Percentiles rank a stretch among this genome's conserved stretches.
These are phyloP conservation scores for Neonectria punicea DNA, from an alignment of 2,329 filamentous ascomycete species.

Conservation along the genomic window DNA sequence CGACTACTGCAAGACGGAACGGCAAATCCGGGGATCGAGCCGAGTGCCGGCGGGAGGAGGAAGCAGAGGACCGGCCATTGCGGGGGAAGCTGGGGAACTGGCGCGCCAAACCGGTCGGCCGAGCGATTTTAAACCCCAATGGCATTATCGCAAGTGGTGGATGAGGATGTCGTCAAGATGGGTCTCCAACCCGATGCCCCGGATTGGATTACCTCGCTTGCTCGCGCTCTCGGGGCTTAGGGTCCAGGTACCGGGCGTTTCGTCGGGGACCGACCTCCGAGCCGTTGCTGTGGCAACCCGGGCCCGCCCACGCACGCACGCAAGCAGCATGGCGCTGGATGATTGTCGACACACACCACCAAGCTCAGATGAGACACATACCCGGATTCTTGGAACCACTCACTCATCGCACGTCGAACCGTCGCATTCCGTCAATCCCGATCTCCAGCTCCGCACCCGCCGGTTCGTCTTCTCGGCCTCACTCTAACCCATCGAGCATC, in stretches of 20 bases:
- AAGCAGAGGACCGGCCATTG: conserved; percentile 25
- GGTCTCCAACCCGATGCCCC: conserved; percentile 23
- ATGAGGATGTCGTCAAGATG: conserved; percentile 11
- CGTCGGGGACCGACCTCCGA: conserved; percentile 25
- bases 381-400: neutral
- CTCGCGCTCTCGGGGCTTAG: conserved; percentile 1
- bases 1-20: conserved; percentile 86
- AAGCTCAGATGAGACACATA: conserved; percentile 30
- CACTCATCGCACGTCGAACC: neutral
- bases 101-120: conserved; percentile 7
- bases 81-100: conserved; percentile 7
- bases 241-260: no score
- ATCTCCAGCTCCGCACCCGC: neutral
- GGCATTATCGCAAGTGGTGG: conserved; percentile 21
- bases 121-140: conserved; percentile 20
- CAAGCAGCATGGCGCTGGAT: neutral
- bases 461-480: conserved; percentile 3
- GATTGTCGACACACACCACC: conserved; percentile 28
- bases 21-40: conserved; percentile 55
- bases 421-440: conserved; percentile 11
- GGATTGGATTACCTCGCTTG: neutral
- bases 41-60: conserved; percentile 7
- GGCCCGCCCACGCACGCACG: conserved; percentile 3
- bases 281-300: conserved; percentile 44
- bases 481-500: conserved; percentile 9